Evolutionary conservation across 2,329 filamentous ascomycete species (phyloP), one percentile per base, ranked within the genome.

Genomic region (Didymosphaeria variabile): DNA sequence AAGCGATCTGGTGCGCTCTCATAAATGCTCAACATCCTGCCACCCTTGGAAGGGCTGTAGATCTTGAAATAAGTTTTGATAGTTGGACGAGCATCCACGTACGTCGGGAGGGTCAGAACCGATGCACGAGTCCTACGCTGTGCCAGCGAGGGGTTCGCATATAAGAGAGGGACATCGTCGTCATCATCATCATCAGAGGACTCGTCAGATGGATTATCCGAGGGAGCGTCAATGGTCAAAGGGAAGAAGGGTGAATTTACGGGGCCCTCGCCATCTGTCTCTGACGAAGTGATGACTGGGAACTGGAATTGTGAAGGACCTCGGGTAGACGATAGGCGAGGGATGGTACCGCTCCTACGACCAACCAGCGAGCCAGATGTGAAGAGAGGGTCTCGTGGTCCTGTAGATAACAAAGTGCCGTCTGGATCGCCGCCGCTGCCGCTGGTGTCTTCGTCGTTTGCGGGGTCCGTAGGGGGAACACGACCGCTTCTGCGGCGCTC

Each of bases 41-140:
- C 86, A n/a, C 84, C 85, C 64, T 86, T 85, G 23, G 80, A 83
- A 0, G 86, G 85, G n/a, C 79, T 83, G 74, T 87, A 88, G 55
- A 88, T 87, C 70, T 87, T 87, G 76, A 87, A 88, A 66, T 88
- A 88, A 0, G 86, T 87, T 67, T 83, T 84, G 71, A 88, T 87
- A 1, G 84, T 86, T 0, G 85, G 85, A 1, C 85, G 79, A 2
- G 77, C 79, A 65, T 88, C 85, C 36, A 85, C 80, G 64, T 87
- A 88, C 1, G 83, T 78, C 0, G 84, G 83, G 5, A 87, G 71
- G 0, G 84, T 81, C 0, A 84, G 78, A 5, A 67, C 54, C 7
- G 62, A 49, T 23, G 66, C 42, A 5, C 69, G 67, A 0, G 65
- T 53, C 38, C 69, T 71, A 17, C 72, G 70, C 7, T 68, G 60